A percentile compares a stretch with the other conserved stretches of the same genome.
phyloP scores from a whole-genome alignment of 2,329 filamentous ascomycete species.

The Alternaria arborescens region DNA sequence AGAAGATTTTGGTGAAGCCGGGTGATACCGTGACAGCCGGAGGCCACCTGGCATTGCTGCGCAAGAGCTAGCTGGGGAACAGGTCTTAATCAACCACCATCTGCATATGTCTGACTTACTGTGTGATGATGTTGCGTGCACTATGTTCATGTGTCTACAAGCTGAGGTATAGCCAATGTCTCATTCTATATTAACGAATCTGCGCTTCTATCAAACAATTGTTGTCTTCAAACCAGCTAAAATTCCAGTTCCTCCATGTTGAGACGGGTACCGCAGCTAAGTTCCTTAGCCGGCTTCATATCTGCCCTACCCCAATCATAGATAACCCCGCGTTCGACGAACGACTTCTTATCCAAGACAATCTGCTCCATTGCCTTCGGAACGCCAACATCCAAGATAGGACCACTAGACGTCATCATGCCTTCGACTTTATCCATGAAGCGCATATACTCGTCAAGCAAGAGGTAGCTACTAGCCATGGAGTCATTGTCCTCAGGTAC shows the following conservation, averaged over 20 bases:
- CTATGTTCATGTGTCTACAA: neutral
- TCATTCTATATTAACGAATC: neutral
- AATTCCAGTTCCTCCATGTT: neutral
- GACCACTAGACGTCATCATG: neutral
- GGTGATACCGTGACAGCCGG: conserved; percentile 53
- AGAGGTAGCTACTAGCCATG: conserved; percentile 8
- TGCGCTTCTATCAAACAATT: neutral
- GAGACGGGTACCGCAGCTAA: neutral
- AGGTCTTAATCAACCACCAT: neutral
- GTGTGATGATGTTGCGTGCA: neutral
- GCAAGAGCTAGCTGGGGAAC: neutral
- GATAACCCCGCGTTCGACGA: conserved; percentile 7
- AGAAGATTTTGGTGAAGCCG: conserved; percentile 55
- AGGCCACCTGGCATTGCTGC: conserved; percentile 41
- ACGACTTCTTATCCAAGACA: conserved; percentile 12
- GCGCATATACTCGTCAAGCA: conserved; percentile 12
- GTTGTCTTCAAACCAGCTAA: neutral
- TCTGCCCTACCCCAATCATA: conserved; percentile 11
- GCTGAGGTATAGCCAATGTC: neutral
- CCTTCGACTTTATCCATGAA: conserved; percentile 9
- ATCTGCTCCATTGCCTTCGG: conserved; percentile 3
- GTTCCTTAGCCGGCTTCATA: neutral
- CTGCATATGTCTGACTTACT: neutral
- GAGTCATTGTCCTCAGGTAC: conserved; percentile 6
- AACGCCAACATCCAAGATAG: conserved; percentile 8